These are phyloP conservation scores for Talaromyces sp. DNA, from an alignment of 2,329 filamentous ascomycete genomes.

Conservation along the genomic window DNA sequence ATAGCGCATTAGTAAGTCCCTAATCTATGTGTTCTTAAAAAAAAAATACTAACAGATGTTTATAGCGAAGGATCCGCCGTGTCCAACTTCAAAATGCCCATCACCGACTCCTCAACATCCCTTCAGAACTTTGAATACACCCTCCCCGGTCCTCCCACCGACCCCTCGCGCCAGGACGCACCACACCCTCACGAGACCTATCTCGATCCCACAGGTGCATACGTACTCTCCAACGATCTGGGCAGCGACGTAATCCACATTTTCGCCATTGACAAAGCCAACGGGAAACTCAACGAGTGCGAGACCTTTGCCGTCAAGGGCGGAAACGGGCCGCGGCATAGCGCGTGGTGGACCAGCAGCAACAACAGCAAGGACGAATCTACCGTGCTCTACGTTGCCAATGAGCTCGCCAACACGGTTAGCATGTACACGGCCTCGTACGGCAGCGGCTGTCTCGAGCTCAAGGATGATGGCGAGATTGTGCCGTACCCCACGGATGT, in stretches of 20 bases:
- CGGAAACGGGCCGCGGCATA: slow-evolving; percentile 62
- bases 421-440: slow-evolving; percentile 28
- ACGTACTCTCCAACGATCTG: slow-evolving; percentile 60
- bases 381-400: slow-evolving; percentile 41
- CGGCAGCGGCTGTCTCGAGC: slow-evolving; percentile 19
- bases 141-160: slow-evolving; percentile 23
- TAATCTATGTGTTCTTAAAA: no score
- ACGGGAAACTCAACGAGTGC: slow-evolving; percentile 40
- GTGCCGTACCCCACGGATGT: slow-evolving; percentile 13
- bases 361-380: background rate
- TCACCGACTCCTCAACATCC: slow-evolving; percentile 10
- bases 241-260: slow-evolving; percentile 58
- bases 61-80: slow-evolving; percentile 25
- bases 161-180: slow-evolving; percentile 46
- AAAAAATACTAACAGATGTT: no score
- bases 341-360: slow-evolving; percentile 45
- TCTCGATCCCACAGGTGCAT: slow-evolving; percentile 59
- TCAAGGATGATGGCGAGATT: slow-evolving; percentile 13
- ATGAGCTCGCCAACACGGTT: slow-evolving; percentile 52
- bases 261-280: slow-evolving; percentile 47
- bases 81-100: slow-evolving; percentile 27
- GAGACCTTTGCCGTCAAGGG: slow-evolving; percentile 34
- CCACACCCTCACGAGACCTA: slow-evolving; percentile 61
- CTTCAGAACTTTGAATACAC: slow-evolving; percentile 40
- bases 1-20: slow-evolving; percentile 38